Base-by-base conservation (phyloP, 139 green algal species). In the Picochlorum costavermella region DNA sequence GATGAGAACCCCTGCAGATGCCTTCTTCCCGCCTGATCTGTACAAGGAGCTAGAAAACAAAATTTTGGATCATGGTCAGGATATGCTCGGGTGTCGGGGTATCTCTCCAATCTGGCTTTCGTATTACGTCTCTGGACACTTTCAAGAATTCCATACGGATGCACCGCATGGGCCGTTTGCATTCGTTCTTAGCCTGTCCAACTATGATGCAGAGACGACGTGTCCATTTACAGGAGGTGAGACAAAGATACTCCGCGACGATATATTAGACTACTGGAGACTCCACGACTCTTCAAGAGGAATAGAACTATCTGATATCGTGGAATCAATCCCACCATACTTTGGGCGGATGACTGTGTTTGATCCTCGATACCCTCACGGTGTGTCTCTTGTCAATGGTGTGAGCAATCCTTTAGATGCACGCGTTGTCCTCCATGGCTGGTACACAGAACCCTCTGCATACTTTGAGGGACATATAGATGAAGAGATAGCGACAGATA, bases 51-150 rank as follows among this genome's bases (percentile, higher is more conserved):
- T 94, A 26, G 83, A 88, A 50, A 79, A 85, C 20, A 77, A 70
- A 25, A 77, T 94, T 59, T 46, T 88, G 13, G 65, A 73, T 31
- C 90, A 83, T 56, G 87, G 83, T 1, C 75, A 88, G 57, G 43
- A 64, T 9, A 46, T 78, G 56, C 75, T 94, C 48, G 86, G 84
- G 1, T 92, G 86, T 78, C 69, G 80, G 4, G 74, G 73, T 56
- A 89, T 95, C 50, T 88, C 78, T 17, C 85, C 87, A n/a, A 63
- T 90, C 11, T 95, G 87, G 87, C 79, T 95, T 71, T 79, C 63
- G 46, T 90, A 81, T 67, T 94, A 94, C 63, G 70, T 88, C 9
- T 71, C 88, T 58, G 75, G 75, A n/a, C 72, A 56, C 64, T 50
- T 56, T 37, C 74, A 91, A 75, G 80, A 87, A 67, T 73, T 91